Conservation (phyloP, 805 yeast species). For the Metschnikowia similis region DNA sequence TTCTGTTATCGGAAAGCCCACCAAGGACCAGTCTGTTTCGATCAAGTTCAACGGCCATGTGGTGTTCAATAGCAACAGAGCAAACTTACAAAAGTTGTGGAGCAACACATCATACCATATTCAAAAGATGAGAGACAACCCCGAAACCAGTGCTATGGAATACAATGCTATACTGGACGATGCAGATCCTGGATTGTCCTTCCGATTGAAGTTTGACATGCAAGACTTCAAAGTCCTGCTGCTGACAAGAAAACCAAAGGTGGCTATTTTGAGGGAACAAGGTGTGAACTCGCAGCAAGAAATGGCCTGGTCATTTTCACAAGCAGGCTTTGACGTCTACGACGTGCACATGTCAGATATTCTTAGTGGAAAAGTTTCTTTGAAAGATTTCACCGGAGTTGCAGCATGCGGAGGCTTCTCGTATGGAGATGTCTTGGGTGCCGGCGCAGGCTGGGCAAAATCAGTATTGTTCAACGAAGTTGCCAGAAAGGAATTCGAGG, state of each 20-base stretch:
- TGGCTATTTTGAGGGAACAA: constrained; percentile 95
- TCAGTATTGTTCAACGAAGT: constrained; percentile 81
- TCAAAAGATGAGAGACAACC: constrained; percentile 92
- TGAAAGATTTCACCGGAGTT: constrained; percentile 81
- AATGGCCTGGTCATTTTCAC: constrained; percentile 95
- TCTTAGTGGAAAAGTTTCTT: constrained; percentile 61
- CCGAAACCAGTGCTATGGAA: constrained; percentile 85
- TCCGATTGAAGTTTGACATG: constrained; percentile 69
- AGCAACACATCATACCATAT: constrained; percentile 81
- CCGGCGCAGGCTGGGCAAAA: constrained; percentile 99
- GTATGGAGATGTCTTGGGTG: constrained; percentile 97
- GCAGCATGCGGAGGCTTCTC: constrained; percentile 99
- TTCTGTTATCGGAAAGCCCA: constrained; percentile 66
- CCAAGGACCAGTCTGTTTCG: constrained; percentile 46
- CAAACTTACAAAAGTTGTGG: constrained; percentile 78
- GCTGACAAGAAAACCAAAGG: constrained; percentile 60
- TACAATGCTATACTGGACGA: constrained; percentile 70
- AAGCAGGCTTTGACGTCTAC: constrained; percentile 89
- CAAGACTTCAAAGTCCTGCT: constrained; percentile 40
- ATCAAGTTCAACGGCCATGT: constrained; percentile 44
- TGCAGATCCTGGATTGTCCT: constrained; percentile 84
- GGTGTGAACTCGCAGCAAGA: constrained; percentile 98
- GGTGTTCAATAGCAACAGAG: constrained; percentile 56
- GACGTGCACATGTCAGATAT: constrained; percentile 98
- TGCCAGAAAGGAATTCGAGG: constrained; percentile 70